Conservation (phyloP, 1,284 basidiomycete genomes). For the Moesziomyces parantarcticus region DNA sequence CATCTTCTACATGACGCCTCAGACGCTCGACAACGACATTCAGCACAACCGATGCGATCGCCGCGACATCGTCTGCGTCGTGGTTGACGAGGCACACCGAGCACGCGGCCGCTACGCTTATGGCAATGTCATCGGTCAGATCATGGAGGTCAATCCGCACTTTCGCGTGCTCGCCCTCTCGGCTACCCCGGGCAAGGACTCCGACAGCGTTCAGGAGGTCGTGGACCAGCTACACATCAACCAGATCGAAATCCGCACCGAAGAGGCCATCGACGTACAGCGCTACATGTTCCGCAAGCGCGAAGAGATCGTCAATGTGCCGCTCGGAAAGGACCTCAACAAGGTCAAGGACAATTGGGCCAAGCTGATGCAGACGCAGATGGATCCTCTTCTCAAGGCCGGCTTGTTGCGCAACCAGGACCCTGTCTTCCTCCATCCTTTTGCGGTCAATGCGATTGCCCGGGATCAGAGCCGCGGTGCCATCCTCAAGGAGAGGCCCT, state of each 20-base stretch:
- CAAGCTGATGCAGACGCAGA: constrained; percentile 62
- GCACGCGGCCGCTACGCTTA: constrained; percentile 95
- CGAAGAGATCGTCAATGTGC: constrained; percentile 60
- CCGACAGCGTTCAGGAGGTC: constrained; percentile 88
- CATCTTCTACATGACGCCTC: constrained; percentile 97
- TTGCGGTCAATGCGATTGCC: constrained; percentile 47
- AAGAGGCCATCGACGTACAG: constrained; percentile 86
- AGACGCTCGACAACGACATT: constrained; percentile 92
- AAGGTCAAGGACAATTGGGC: constrained; percentile 65
- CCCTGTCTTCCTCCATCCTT: constrained; percentile 55
- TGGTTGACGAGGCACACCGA: constrained; percentile 94
- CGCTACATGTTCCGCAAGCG: constrained; percentile 86
- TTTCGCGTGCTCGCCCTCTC: constrained; percentile 93
- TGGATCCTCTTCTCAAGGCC: constrained; percentile 54
- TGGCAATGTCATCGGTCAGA: constrained; percentile 84
- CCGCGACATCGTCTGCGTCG: constrained; percentile 81
- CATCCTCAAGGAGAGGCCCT: constrained; percentile 34
- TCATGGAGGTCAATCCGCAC: constrained; percentile 93
- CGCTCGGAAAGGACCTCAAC: constrained; percentile 52
- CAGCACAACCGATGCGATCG: constrained; percentile 79
- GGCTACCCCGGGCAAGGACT: constrained; percentile 89
- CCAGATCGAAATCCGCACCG: constrained; percentile 92
- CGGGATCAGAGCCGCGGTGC: constrained; percentile 19
- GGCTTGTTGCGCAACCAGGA: constrained; percentile 54
- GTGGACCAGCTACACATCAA: constrained; percentile 96